These are phyloP conservation scores for Ustilago sp. DNA, from an alignment of 1,284 basidiomycete genomes.

Conservation along the genomic window DNA sequence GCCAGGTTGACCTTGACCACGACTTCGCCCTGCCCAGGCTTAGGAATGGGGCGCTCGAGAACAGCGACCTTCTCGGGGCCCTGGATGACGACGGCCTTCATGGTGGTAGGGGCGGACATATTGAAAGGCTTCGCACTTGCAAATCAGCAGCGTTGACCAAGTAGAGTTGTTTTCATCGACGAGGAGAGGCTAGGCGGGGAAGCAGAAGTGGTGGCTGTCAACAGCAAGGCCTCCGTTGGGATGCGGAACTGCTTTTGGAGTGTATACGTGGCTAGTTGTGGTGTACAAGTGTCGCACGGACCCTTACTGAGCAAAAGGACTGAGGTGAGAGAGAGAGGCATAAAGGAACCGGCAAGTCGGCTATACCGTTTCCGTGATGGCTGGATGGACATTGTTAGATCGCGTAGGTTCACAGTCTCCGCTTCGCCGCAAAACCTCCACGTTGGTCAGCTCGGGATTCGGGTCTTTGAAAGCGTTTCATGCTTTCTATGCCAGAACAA, in stretches of 20 bases:
- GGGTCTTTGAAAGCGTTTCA: slow-evolving; percentile 9
- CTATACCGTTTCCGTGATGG: not conserved
- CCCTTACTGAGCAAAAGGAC: not conserved
- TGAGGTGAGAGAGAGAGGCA: not conserved
- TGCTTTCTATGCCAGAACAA: not conserved
- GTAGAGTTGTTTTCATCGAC: not conserved
- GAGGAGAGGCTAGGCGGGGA: not conserved
- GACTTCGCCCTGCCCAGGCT: slow-evolving; percentile 54
- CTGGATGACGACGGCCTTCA: slow-evolving; percentile 64
- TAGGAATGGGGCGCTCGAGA: slow-evolving; percentile 61
- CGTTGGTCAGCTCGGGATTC: slow-evolving; percentile 23
- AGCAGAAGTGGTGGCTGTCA: not conserved
- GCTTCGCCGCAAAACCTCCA: slow-evolving; percentile 6
- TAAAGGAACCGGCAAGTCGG: slow-evolving; percentile 1
- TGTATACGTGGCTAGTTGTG: not conserved
- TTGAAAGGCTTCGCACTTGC: not conserved
- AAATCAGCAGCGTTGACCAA: not conserved
- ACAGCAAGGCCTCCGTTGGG: not conserved
- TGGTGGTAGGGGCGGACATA: slow-evolving; percentile 52
- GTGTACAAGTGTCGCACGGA: slow-evolving; percentile 3
- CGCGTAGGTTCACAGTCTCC: not conserved
- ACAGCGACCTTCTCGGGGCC: slow-evolving; percentile 61
- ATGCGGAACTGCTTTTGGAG: not conserved
- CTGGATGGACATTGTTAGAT: not conserved
- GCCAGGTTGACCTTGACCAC: slow-evolving; percentile 68